Evolutionary conservation across 2,329 filamentous ascomycete species (phyloP).

Genomic region (Ophiostoma ips): DNA sequence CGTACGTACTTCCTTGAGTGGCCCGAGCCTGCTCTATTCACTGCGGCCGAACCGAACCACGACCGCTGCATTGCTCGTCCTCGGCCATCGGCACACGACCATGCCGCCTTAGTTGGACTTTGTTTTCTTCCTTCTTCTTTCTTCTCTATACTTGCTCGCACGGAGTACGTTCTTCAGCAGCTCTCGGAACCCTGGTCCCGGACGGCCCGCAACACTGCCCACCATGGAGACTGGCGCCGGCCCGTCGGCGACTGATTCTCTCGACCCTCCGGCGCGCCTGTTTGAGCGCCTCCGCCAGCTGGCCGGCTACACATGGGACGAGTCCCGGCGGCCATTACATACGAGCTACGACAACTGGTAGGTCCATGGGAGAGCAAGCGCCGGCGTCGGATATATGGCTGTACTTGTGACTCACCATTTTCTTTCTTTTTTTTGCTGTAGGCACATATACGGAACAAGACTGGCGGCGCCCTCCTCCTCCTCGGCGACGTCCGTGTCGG

Average conservation of each 20-base stretch:
- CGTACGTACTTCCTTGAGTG: too few species aligned
- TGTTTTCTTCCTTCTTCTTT: too few species aligned
- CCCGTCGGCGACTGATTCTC: conserved; percentile 36
- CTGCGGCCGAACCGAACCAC: too few species aligned
- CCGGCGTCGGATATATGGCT: background rate
- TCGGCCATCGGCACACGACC: too few species aligned
- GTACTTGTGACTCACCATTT: too few species aligned
- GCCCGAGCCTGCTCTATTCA: too few species aligned
- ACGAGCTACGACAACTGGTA: conserved; percentile 82
- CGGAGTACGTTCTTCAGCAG: too few species aligned
- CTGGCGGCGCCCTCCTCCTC: conserved; percentile 38
- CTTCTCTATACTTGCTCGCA: too few species aligned
- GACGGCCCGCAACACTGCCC: conserved; percentile 9
- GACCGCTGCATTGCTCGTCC: background rate
- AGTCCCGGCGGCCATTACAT: conserved; percentile 41
- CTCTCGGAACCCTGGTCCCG: too few species aligned
- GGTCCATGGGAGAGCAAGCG: conserved; percentile 10
- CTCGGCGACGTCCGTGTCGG: conserved; percentile 25
- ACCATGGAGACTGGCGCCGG: conserved; percentile 33
- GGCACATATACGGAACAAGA: conserved; percentile 54
- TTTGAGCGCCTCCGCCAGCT: conserved; percentile 61
- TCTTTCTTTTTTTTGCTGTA: conserved; percentile 16
- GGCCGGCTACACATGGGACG: conserved; percentile 65
- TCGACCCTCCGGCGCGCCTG: conserved; percentile 52
- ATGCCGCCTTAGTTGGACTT: too few species aligned